Evolutionary conservation across 192 early-diverging fungal genomes (phyloP).

Genomic region (Coemansia sp.): DNA sequence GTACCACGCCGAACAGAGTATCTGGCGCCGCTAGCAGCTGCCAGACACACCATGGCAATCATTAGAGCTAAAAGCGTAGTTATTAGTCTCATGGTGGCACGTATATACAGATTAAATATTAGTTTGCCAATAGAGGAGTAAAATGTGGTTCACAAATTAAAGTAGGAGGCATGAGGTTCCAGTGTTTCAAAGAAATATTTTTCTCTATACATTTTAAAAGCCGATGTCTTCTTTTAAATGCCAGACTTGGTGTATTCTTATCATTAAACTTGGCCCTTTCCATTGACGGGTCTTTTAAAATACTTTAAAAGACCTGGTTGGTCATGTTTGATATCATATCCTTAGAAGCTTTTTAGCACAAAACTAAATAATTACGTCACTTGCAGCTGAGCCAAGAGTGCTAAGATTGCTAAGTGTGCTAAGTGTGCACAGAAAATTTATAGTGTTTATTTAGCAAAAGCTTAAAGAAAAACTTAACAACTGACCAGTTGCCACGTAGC

Average conservation of each 20-base stretch:
- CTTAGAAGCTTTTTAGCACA: too few relatives aligned
- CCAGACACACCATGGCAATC: not conserved
- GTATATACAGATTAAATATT: constrained; percentile 1
- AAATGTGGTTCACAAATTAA: not conserved
- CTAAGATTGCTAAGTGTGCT: not conserved
- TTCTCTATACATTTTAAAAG: not conserved
- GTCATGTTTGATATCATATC: too few relatives aligned
- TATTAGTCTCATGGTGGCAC: not conserved
- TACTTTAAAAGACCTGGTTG: too few relatives aligned
- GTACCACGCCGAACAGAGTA: not conserved
- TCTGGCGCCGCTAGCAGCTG: not conserved
- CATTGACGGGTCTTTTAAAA: too few relatives aligned
- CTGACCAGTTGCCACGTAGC: not conserved
- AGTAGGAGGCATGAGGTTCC: not conserved
- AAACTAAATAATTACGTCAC: too few relatives aligned
- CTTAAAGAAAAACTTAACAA: not conserved
- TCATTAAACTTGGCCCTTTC: too few relatives aligned
- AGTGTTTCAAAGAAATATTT: not conserved
- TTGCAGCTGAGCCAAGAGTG: not conserved
- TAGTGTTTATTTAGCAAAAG: not conserved
- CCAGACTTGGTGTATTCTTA: too few relatives aligned
- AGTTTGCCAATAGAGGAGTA: not conserved
- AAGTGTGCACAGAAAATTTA: not conserved
- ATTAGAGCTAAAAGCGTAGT: not conserved
- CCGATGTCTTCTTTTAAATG: not conserved